Evolutionary conservation across 164 flowering plant genomes (phyloP).

Genomic region (Cinnamomum micranthum): DNA sequence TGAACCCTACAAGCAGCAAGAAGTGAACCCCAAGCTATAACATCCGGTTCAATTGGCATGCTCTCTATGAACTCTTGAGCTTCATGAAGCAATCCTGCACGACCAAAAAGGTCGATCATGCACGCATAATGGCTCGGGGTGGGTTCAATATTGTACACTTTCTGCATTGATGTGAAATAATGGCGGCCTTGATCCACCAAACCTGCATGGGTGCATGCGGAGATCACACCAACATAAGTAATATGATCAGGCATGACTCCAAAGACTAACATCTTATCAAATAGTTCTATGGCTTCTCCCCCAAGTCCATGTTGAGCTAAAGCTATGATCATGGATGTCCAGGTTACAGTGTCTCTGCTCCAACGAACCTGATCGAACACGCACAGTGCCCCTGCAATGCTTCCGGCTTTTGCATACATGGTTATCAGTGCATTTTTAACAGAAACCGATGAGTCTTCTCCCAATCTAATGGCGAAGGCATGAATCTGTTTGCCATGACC

Average conservation of each 20-base stretch:
- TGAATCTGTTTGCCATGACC: conserved; percentile 77
- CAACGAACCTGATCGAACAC: conserved; percentile 36
- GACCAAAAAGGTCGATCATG: conserved; percentile 81
- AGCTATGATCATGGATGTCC: conserved; percentile 87
- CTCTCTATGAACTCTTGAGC: conserved; percentile 57
- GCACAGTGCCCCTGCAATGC: conserved; percentile 42
- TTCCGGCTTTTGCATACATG: conserved; percentile 84
- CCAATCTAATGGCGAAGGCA: conserved; percentile 49
- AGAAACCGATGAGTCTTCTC: conserved; percentile 50
- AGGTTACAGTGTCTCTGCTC: conserved; percentile 60
- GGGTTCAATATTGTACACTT: conserved; percentile 56
- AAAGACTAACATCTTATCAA: conserved; percentile 52
- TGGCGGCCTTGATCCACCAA: conserved; percentile 54
- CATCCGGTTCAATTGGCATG: conserved; percentile 83
- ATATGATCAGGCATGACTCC: conserved; percentile 75
- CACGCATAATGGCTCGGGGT: conserved; percentile 71
- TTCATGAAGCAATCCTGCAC: conserved; percentile 70
- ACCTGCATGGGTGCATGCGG: conserved; percentile 81
- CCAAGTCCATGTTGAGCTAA: conserved; percentile 86
- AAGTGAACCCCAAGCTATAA: conserved; percentile 86
- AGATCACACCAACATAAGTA: conserved; percentile 84
- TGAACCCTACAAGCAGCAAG: conserved; percentile 66
- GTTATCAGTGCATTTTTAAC: conserved; percentile 68
- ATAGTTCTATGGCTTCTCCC: conserved; percentile 61
- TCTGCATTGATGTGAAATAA: conserved; percentile 53